Conservation (phyloP, 1,284 basidiomycete species). For the Fomitopsis palustris region DNA sequence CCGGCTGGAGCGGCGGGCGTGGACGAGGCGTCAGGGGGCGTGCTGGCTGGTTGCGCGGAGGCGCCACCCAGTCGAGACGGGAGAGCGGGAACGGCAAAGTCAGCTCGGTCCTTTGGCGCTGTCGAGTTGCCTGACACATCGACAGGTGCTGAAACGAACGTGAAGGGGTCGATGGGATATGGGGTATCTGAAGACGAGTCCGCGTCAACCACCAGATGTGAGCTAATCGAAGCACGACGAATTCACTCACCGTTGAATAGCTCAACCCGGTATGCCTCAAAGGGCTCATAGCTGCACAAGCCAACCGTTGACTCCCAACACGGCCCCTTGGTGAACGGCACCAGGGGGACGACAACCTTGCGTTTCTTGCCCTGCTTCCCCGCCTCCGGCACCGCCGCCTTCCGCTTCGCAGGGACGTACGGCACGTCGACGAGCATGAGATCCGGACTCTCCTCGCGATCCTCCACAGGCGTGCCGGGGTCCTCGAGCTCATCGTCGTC, state of each 20-base stretch:
- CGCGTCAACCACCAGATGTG: constrained; percentile 1
- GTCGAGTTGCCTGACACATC: constrained; percentile 27
- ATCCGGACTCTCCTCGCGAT: constrained; percentile 37
- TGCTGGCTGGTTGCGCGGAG: not conserved
- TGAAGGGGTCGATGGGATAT: constrained; percentile 74
- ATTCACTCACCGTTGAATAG: constrained; percentile 68
- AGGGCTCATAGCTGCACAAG: constrained; percentile 57
- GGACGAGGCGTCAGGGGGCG: constrained; percentile 4
- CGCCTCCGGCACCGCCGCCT: constrained; percentile 42
- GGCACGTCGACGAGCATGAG: constrained; percentile 32
- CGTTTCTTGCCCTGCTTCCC: constrained; percentile 50
- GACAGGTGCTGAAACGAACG: constrained; percentile 54
- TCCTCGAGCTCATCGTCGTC: constrained; percentile 66
- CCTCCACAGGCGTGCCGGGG: constrained; percentile 36
- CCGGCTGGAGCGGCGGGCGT: constrained; percentile 11
- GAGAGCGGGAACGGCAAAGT: constrained; percentile 38
- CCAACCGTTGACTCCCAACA: constrained; percentile 68
- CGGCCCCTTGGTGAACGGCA: constrained; percentile 77
- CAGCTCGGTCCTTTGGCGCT: constrained; percentile 16
- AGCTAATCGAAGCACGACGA: not conserved
- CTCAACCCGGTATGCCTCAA: constrained; percentile 68
- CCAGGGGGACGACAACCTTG: constrained; percentile 69
- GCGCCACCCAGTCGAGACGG: constrained; percentile 25
- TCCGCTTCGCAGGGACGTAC: constrained; percentile 48
- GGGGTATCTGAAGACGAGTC: constrained; percentile 55